Base-by-base conservation (phyloP, 2,329 filamentous ascomycete species). In the Alternaria gaisen region DNA sequence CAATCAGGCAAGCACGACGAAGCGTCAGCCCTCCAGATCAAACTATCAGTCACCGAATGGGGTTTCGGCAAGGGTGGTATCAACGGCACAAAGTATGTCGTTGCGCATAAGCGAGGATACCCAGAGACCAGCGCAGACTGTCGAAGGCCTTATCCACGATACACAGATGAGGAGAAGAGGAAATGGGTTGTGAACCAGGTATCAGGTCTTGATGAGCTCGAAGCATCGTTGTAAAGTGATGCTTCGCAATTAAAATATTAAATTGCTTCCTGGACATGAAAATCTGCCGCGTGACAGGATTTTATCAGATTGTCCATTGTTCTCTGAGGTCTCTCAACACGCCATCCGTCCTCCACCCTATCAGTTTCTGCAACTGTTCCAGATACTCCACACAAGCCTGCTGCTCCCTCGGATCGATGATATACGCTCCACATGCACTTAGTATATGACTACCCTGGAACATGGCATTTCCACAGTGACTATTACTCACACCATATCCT, bases 31-130 rank as follows among this genome's bases (percentile, higher is more conserved):
- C 76, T 84, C 5, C 85, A 87, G 72, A 76, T 84, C 52, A 80
- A 84, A 73, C 77, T 87, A 38, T 83, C 82, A 7, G 77, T 82
- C 67, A 80, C 82, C 58, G 86, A 87, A 77, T 85, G 82, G 81
- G 86, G 83, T 1, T 86, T 88, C 54, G 84, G 77, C 28, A 86
- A 86, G 71, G 83, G 84, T 4, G 85, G 85, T n/a, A 86, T 88
- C 71, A 87, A 87, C 67, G 85, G 86, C 10, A 87, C 83, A 8
- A 88, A 88, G 72, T 87, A 83, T 81, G 81, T 86, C n/a, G 85
- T 87, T 36, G 83, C 82, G 38, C 83, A 86, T 69, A 72, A 83
- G 26, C 77, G 77, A 18, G 85, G 83, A n/a, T 88, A 88, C 67
- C 81, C 84, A 1, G 71, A 81, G 32, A 76, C 78, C 16, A 86